Conservation (phyloP, 2,329 filamentous ascomycete species). For the Tympanopsis confertula region DNA sequence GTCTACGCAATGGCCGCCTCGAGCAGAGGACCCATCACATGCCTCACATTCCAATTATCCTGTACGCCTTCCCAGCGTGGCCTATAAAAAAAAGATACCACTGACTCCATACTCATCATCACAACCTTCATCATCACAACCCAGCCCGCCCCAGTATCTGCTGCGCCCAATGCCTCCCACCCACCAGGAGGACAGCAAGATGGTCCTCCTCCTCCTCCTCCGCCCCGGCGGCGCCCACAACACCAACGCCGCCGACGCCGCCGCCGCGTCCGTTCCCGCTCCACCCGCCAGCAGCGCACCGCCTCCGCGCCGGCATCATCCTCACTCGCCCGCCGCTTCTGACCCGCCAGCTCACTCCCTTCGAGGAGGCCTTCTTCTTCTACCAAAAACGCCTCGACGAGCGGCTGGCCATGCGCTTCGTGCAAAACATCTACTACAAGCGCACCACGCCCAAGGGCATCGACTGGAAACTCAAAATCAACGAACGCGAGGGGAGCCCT, state of each 20-base stretch:
- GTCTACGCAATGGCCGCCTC: too few relatives aligned
- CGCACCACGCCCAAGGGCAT: conserved; percentile 70
- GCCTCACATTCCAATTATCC: too few relatives aligned
- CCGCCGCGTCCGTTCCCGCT: not conserved
- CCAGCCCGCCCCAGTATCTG: too few relatives aligned
- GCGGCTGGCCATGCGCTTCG: conserved; percentile 76
- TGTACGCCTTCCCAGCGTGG: too few relatives aligned
- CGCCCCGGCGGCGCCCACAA: conserved; percentile 11
- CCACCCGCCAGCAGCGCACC: conserved; percentile 21
- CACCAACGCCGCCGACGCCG: conserved; percentile 7
- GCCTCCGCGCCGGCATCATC: conserved; percentile 57
- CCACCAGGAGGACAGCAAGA: too few relatives aligned
- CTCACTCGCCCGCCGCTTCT: conserved; percentile 81
- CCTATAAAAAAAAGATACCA: too few relatives aligned
- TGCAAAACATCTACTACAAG: conserved; percentile 89
- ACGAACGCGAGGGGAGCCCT: conserved; percentile 60
- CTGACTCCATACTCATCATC: too few relatives aligned
- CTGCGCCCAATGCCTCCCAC: too few relatives aligned
- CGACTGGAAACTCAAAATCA: conserved; percentile 81
- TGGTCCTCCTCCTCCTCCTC: conserved; percentile 10
- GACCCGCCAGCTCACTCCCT: conserved; percentile 70
- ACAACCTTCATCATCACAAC: too few relatives aligned
- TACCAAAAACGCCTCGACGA: conserved; percentile 97
- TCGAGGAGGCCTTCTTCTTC: conserved; percentile 88
- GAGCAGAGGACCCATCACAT: too few relatives aligned